Conservation (phyloP, 1,139 yeast species). For the Pichia sp. region DNA sequence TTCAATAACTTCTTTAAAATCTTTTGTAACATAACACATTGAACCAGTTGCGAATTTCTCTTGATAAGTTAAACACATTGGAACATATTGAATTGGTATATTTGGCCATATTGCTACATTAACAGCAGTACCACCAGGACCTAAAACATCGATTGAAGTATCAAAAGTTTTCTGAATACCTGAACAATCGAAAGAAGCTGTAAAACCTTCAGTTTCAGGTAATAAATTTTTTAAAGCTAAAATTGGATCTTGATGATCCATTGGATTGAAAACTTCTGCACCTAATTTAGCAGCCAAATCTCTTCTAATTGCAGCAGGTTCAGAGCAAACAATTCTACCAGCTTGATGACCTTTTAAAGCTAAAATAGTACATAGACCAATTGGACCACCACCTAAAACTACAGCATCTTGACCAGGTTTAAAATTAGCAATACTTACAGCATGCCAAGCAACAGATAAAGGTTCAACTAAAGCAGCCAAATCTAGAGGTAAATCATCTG, state of each 20-base stretch:
- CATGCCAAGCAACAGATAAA: conserved; percentile 54
- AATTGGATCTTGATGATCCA: conserved; percentile 30
- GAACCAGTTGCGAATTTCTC: conserved; percentile 37
- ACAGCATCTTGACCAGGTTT: conserved; percentile 42
- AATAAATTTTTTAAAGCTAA: conserved; percentile 34
- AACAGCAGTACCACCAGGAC: conserved; percentile 55
- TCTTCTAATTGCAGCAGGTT: conserved; percentile 52
- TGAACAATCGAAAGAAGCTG: conserved; percentile 54
- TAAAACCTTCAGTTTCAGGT: conserved; percentile 47
- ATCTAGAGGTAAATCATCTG: conserved; percentile 42
- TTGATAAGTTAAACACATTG: conserved; percentile 35
- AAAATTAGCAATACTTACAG: conserved; percentile 40
- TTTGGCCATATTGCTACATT: conserved; percentile 57
- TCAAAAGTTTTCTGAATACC: conserved; percentile 51
- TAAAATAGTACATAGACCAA: conserved; percentile 49
- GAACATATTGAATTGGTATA: conserved; percentile 31
- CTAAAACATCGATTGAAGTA: conserved; percentile 43
- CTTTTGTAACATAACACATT: conserved; percentile 35
- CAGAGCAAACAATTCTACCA: conserved; percentile 47
- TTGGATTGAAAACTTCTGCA: conserved; percentile 44
- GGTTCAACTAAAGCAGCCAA: conserved; percentile 53
- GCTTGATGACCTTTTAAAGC: conserved; percentile 54
- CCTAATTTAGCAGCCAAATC: conserved; percentile 45
- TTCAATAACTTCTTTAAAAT: conserved; percentile 33
- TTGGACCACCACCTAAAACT: conserved; percentile 57